These are phyloP conservation scores for Alnus rubra DNA, from an alignment of 306 rosid species.

Conservation along the genomic window DNA sequence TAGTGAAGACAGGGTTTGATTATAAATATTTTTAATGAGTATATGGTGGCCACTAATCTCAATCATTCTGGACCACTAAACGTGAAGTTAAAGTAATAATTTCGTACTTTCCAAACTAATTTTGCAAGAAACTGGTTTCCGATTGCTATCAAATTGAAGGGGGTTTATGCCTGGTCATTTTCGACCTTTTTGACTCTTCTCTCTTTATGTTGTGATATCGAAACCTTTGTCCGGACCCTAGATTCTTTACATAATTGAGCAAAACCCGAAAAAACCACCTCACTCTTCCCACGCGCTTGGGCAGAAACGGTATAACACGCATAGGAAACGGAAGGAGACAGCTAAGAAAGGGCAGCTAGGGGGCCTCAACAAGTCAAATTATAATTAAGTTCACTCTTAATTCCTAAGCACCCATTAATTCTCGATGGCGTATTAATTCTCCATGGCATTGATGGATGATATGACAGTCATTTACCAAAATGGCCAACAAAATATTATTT, in stretches of 20 bases:
- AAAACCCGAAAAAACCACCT: background rate
- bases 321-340: too few relatives aligned
- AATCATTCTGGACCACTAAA: background rate
- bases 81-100: background rate
- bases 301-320: too few relatives aligned
- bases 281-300: background rate
- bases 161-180: background rate
- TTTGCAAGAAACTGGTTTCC: background rate
- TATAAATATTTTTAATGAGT: background rate
- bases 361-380: background rate
- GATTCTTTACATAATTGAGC: too few relatives aligned
- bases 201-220: background rate
- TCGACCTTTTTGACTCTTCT: slow-evolving; percentile 12
- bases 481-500: too few relatives aligned
- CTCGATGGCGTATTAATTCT: background rate
- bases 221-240: background rate
- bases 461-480: too few relatives aligned
- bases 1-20: background rate
- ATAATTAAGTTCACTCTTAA: background rate
- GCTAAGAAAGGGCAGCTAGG: background rate
- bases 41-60: background rate
- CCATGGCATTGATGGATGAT: too few relatives aligned
- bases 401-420: background rate
- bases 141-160: slow-evolving; percentile 6
- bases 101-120: background rate